Conservation (phyloP, 1,284 basidiomycete species). For the Tremellales sp. region DNA sequence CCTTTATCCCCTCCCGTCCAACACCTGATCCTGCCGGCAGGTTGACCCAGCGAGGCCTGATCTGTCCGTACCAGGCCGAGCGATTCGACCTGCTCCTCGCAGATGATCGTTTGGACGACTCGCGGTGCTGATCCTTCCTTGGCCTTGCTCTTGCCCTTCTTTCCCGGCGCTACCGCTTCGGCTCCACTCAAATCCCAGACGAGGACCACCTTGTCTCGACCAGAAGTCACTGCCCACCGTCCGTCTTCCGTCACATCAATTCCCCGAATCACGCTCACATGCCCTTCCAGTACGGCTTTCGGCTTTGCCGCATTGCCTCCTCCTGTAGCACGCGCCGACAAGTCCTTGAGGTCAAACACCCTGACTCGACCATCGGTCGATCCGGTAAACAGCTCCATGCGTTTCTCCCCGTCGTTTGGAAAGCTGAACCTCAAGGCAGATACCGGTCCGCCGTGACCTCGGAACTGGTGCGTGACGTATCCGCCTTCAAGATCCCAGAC, state of each 20-base stretch:
- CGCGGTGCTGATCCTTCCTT: conserved; percentile 57
- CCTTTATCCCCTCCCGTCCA: conserved; percentile 90
- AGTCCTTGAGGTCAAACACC: conserved; percentile 77
- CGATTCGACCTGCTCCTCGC: conserved; percentile 81
- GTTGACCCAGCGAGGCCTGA: conserved; percentile 45
- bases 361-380: conserved; percentile 83
- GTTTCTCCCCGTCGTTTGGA: conserved; percentile 51
- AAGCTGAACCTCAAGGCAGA: conserved; percentile 79
- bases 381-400: conserved; percentile 80
- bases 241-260: conserved; percentile 80
- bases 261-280: conserved; percentile 84
- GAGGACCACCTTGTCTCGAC: conserved; percentile 82
- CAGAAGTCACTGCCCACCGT: conserved; percentile 79
- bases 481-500: conserved; percentile 89
- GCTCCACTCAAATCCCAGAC: conserved; percentile 65
- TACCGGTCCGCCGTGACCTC: conserved; percentile 93
- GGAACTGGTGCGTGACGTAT: conserved; percentile 90
- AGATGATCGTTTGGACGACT: conserved; percentile 77
- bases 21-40: conserved; percentile 55
- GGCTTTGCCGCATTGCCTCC: conserved; percentile 59
- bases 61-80: conserved; percentile 59
- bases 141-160: conserved; percentile 52
- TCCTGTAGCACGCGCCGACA: conserved; percentile 54
- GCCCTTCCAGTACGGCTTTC: conserved; percentile 76
- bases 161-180: conserved; percentile 20